A percentile compares a stretch with the other conserved stretches of the same genome.
phyloP scores from a whole-genome alignment of 148 eudicot genomes.

The Beta vulgaris region DNA sequence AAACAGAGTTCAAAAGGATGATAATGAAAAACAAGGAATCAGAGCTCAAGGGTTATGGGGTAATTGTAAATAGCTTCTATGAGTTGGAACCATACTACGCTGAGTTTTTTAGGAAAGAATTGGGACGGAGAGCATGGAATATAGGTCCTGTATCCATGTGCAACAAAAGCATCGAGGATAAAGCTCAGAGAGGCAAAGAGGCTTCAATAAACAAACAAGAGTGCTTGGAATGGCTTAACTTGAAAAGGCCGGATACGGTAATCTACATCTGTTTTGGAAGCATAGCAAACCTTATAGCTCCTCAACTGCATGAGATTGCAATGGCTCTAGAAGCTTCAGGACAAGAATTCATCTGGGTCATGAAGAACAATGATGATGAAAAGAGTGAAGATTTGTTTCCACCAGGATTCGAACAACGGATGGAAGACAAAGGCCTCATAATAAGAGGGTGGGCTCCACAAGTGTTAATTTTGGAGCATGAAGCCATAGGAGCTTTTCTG shows the following conservation, averaged over 20 bases:
- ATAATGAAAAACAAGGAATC: neutral
- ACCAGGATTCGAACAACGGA: constrained; percentile 3
- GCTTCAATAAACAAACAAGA: neutral
- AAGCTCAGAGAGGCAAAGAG: constrained; percentile 3
- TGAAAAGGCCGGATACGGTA: neutral
- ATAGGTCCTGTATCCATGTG: constrained; percentile 6
- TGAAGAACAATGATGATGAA: neutral
- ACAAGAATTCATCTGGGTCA: constrained; percentile 10
- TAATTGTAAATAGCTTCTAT: constrained; percentile 32
- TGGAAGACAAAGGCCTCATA: constrained; percentile 3
- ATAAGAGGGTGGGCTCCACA: constrained; percentile 25
- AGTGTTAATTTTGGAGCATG: constrained; percentile 20
- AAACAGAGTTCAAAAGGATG: constrained; percentile 5
- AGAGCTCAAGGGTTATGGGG: constrained; percentile 24
- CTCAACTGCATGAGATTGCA: constrained; percentile 19
- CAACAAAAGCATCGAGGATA: neutral
- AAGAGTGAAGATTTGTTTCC: neutral
- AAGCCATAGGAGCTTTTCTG: constrained; percentile 19
- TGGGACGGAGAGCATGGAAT: neutral
- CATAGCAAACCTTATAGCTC: constrained; percentile 2
- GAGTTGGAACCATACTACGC: constrained; percentile 31
- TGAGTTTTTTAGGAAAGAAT: neutral
- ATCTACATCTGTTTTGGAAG: constrained; percentile 22
- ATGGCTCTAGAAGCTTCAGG: constrained; percentile 10
- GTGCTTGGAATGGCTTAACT: constrained; percentile 20